Evolutionary conservation across 2,329 filamentous ascomycete genomes (phyloP), one percentile per base, ranked within the genome.

Genomic region (Arthrobotrys musiformis): DNA sequence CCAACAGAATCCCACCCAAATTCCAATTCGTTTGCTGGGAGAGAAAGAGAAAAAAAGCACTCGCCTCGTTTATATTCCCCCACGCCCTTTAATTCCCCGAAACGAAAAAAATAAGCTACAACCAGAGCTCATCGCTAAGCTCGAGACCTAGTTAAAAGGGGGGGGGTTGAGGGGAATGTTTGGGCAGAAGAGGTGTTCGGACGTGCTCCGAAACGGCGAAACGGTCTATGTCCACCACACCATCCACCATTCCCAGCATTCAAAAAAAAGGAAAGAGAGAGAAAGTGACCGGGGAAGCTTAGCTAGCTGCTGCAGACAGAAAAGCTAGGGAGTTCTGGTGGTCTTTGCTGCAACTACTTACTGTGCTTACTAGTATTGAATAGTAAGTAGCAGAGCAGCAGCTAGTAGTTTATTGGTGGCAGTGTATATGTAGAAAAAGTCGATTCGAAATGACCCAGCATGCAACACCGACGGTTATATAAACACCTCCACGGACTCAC

Each of bases 51-150:
- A n/a, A n/a, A n/a, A n/a, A n/a, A n/a, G n/a, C n/a, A n/a, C n/a
- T n/a, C n/a, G n/a, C n/a, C n/a, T n/a, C n/a, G n/a, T 61, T 24
- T 4, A 44, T 8, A 44, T 50, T 54, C 50, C 64, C 66, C 66
- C 58, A 64, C 58, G 44, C 70, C n/a, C 26, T n/a, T 15, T 58
- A 46, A 58, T 58, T 58, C 30, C 54, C 24, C 52, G 28, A 42
- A 46, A 35, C 48, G 35, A 8, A 9, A 17, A 33, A n/a, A 30
- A 22, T 9, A 24, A 61, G 5, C 22, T 19, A 19, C 22, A 24
- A 40, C 58, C 58, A 50, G 72, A 76, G 73, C 73, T 77, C 73
- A 64, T 76, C 72, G 63, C 37, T 40, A 35, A n/a, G n/a, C n/a
- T n/a, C n/a, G n/a, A n/a, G n/a, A n/a, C n/a, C n/a, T n/a, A n/a